Base-by-base conservation (phyloP, 2,329 filamentous ascomycete species). In the Phymatotrichopsis omnivora region DNA sequence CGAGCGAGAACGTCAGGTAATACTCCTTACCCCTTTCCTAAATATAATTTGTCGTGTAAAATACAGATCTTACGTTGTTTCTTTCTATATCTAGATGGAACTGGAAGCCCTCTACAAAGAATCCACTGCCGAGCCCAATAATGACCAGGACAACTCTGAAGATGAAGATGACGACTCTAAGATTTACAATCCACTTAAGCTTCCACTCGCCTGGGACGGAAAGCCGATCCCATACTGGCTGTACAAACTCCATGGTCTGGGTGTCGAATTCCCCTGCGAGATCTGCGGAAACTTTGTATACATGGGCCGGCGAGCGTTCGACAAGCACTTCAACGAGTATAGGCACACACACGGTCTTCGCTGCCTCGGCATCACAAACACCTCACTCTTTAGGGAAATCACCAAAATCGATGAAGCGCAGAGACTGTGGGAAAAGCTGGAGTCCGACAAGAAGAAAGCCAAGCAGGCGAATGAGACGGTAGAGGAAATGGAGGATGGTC, bases 221-320 rank as follows among this genome's bases (percentile, higher is more conserved):
- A 98, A 98, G 62, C 91, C 93, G 0, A 98, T 98, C 58, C 91
- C 93, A 0, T 98, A 91, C 69, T 98, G 91, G 91, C 74, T 98
- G 12, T 98, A 96, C 71, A 91, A 95, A 57, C 73, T 98, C 12
- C 91, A 98, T 61, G 91, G 91, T 1, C 69, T 98, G 20, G 91
- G 91, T 7, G 86, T 94, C 10, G 91, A 98, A 58, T 94, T 95
- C 57, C 74, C 82, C 0, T 98, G 91, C 68, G 89, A 98, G 63
- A 85, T 98, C 45, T 98, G 91, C 61, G 91, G 91, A 45, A 96
- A 96, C 65, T 95, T 86, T 60, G 86, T 95, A n/a, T 96, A 96
- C 68, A 95, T 94, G 82, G 91, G 91, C 12, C 75, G 91, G 19
- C 77, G 91, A 38, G 87, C 87, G 1, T 98, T 95, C 58, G 91